phyloP scores from a whole-genome alignment of 169 alveolate species.

The Eimeria falciformis region DNA sequence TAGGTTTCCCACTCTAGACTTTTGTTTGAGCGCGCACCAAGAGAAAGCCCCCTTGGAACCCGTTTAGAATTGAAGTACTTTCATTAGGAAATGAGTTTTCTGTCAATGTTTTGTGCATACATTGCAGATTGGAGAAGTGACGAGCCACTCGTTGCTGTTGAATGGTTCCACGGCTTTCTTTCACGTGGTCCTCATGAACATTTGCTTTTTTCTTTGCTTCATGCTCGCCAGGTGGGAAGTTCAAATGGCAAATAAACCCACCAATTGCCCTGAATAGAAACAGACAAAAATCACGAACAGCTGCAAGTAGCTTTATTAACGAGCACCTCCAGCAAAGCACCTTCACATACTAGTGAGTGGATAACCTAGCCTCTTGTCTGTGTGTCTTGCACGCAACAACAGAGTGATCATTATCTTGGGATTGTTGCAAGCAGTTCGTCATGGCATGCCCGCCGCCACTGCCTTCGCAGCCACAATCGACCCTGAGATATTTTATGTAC shows the following conservation, averaged over 20 bases:
- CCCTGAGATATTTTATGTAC: constrained; percentile 70
- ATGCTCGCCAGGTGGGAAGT: constrained; percentile 65
- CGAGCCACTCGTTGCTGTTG: constrained; percentile 49
- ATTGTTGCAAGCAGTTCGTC: constrained; percentile 60
- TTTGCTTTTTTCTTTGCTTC: constrained; percentile 73
- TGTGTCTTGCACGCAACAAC: constrained; percentile 1
- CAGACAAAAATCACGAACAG: not conserved
- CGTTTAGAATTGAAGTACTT: too few species aligned
- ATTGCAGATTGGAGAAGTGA: constrained; percentile 58
- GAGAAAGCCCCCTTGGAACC: too few species aligned
- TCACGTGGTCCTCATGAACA: constrained; percentile 58
- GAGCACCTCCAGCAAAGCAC: too few species aligned
- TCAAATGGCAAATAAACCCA: not conserved
- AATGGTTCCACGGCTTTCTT: constrained; percentile 66
- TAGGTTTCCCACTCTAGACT: too few species aligned
- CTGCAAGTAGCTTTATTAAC: too few species aligned
- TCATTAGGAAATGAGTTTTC: too few species aligned
- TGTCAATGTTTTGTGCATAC: too few species aligned
- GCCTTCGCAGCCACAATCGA: constrained; percentile 74
- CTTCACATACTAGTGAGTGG: too few species aligned
- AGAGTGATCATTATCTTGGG: constrained; percentile 70
- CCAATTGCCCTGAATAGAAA: not conserved
- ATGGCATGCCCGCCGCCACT: constrained; percentile 73
- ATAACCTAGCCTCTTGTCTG: not conserved
- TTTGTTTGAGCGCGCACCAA: too few species aligned